These are phyloP conservation scores for Biscutella laevigata DNA, from an alignment of 441 rosid genomes.

Conservation along the genomic window DNA sequence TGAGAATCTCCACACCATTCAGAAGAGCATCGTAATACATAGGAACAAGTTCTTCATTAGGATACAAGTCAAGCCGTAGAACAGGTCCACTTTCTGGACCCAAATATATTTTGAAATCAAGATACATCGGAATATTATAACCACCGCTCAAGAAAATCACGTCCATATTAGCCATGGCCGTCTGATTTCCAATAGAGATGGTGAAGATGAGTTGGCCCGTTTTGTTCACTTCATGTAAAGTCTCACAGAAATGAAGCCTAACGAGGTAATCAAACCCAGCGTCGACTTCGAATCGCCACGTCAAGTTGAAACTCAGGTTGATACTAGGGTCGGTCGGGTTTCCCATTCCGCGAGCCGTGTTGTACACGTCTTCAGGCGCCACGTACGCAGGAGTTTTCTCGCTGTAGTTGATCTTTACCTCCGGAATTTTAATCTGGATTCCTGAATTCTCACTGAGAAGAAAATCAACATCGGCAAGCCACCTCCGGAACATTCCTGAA, in stretches of 20 bases:
- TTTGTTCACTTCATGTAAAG: neutral
- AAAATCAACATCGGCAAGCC: constrained; percentile 19
- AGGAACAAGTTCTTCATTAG: fast-evolving
- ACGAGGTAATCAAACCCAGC: constrained; percentile 29
- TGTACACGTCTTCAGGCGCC: constrained; percentile 33
- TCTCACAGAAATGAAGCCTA: constrained; percentile 44
- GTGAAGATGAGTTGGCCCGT: constrained; percentile 13
- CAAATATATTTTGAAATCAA: constrained; percentile 16
- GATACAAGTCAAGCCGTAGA: constrained; percentile 26
- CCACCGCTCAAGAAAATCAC: constrained; percentile 24
- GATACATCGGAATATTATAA: constrained; percentile 20
- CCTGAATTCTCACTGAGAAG: neutral
- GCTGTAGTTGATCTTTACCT: neutral
- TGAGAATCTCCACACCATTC: constrained; percentile 50
- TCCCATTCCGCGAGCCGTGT: constrained; percentile 31
- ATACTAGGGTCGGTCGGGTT: fast-evolving
- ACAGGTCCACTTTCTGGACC: neutral
- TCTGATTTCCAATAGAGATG: constrained; percentile 7
- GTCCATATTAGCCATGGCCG: neutral
- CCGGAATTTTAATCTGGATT: neutral
- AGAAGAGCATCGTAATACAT: constrained; percentile 18
- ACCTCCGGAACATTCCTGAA: constrained; percentile 35
- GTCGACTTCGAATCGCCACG: constrained; percentile 38
- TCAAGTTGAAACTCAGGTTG: constrained; percentile 22
- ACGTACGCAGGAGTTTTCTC: constrained; percentile 11